These are phyloP conservation scores for Neopestalotiopsis sp. DNA, from an alignment of 2,329 filamentous ascomycete genomes.

Conservation along the genomic window DNA sequence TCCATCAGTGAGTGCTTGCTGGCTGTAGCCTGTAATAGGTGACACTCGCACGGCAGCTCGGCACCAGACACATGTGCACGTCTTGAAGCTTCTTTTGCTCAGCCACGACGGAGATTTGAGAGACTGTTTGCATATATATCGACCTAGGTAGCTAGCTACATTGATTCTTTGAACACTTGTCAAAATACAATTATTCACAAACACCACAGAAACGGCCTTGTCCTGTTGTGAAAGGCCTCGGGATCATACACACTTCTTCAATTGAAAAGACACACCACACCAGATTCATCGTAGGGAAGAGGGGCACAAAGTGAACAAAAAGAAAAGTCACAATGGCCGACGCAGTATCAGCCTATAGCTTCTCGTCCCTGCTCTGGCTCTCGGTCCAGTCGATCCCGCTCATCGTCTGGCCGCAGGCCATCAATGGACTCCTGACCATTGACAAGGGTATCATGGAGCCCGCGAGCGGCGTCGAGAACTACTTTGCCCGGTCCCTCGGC, in stretches of 20 bases:
- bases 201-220: neutral
- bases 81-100: neutral
- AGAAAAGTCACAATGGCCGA: constrained; percentile 27
- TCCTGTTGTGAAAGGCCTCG: neutral
- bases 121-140: neutral
- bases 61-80: too few species aligned
- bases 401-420: constrained; percentile 52
- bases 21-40: too few species aligned
- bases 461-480: constrained; percentile 65
- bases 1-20: too few species aligned
- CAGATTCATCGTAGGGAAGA: neutral
- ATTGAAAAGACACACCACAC: too few species aligned
- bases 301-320: neutral
- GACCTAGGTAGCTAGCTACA: neutral
- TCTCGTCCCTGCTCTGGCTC: constrained; percentile 58
- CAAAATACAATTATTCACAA: neutral
- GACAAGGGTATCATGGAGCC: constrained; percentile 15
- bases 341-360: constrained; percentile 56
- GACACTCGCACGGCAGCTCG: too few species aligned
- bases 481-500: constrained; percentile 75
- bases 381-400: constrained; percentile 51
- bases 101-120: neutral
- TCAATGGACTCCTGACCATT: constrained; percentile 46
- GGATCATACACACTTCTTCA: too few species aligned
- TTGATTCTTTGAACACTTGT: neutral